phyloP scores from a whole-genome alignment of 2,329 filamentous ascomycete genomes.

The Xylariaceae sp. region DNA sequence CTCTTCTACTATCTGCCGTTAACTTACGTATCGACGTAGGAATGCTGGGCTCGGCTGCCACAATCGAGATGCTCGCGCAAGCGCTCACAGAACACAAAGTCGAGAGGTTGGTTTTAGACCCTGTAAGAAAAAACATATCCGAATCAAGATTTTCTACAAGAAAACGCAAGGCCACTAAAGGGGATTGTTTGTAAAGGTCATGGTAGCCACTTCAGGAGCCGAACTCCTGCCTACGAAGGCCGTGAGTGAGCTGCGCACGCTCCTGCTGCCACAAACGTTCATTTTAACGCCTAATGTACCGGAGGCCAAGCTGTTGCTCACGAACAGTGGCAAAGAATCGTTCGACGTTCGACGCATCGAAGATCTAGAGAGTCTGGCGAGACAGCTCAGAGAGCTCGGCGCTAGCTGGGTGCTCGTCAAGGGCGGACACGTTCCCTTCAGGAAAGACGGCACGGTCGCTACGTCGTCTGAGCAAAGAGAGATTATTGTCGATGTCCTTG shows the following conservation, averaged over 20 bases:
- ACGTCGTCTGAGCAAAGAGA: conserved; percentile 62
- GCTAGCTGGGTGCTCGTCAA: conserved; percentile 85
- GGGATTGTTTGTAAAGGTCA: conserved; percentile 65
- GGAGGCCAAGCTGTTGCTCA: conserved; percentile 26
- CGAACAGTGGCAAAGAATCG: conserved; percentile 47
- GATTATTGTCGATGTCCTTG: conserved; percentile 78
- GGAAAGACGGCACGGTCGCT: conserved; percentile 64
- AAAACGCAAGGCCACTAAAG: not conserved
- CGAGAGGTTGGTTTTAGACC: conserved; percentile 71
- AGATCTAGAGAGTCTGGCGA: conserved; percentile 73
- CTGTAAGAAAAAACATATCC: conserved; percentile 56
- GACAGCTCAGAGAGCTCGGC: conserved; percentile 69
- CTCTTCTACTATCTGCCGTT: not conserved
- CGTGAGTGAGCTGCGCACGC: conserved; percentile 62
- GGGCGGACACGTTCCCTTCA: conserved; percentile 86
- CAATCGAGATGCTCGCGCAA: conserved; percentile 71
- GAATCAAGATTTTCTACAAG: not conserved
- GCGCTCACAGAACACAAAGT: conserved; percentile 65
- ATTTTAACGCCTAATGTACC: conserved; percentile 31
- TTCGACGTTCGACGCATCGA: conserved; percentile 58
- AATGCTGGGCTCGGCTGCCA: conserved; percentile 79
- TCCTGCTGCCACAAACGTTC: conserved; percentile 69
- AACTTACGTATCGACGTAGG: conserved; percentile 53
- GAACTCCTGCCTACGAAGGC: conserved; percentile 70
- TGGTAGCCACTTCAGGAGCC: conserved; percentile 85